A percentile compares a stretch with the other conserved stretches of the same genome.
phyloP scores from a whole-genome alignment of 352 stramenopile species.

The Pythium biforme region DNA sequence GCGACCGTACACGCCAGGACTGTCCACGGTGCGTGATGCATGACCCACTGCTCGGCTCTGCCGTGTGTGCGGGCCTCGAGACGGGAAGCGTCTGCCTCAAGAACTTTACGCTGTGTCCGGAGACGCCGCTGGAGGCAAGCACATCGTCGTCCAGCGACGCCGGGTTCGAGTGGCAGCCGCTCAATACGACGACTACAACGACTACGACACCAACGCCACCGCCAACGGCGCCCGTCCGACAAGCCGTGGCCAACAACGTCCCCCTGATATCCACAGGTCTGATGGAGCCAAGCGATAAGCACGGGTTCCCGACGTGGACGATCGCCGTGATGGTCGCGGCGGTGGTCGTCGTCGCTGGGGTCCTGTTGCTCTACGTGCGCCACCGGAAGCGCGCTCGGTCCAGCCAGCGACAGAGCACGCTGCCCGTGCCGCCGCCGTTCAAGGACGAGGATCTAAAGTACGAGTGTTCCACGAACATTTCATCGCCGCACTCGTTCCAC shows the following conservation, averaged over 20 bases:
- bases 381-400: not conserved
- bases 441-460: not conserved
- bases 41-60: not conserved
- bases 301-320: conserved; percentile 1
- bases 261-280: not conserved
- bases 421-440: not conserved
- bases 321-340: conserved; percentile 1
- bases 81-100: not conserved
- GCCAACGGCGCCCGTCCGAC: not conserved
- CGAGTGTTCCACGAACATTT: not conserved
- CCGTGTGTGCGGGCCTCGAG: not conserved
- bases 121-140: not conserved
- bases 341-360: not conserved
- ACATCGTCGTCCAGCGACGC: not conserved
- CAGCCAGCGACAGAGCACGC: not conserved
- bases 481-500: not conserved
- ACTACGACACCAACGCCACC: not conserved
- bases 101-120: conserved; percentile 3
- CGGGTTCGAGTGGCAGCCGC: not conserved
- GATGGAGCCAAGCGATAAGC: not conserved
- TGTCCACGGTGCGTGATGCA: conserved; percentile 1
- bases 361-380: not conserved
- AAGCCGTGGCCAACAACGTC: not conserved
- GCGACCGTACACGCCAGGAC: not conserved
- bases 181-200: not conserved